These are phyloP conservation scores for Entoloma clypeatum DNA, from an alignment of 1,284 basidiomycete genomes.

Conservation along the genomic window DNA sequence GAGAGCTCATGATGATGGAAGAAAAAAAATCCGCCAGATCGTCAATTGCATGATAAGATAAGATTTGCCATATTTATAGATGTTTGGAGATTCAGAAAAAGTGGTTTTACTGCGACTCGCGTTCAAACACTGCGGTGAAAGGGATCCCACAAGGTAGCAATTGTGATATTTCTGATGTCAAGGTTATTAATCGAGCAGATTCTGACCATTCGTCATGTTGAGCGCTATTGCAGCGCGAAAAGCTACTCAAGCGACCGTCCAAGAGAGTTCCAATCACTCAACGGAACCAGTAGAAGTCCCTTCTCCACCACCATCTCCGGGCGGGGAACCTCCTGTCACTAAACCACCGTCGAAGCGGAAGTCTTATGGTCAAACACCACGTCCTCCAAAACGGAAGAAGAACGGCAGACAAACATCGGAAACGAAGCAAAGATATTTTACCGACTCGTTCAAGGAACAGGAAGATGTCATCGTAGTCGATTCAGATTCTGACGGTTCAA, in stretches of 20 bases:
- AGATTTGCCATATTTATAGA: slow-evolving; percentile 13
- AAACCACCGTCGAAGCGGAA: slow-evolving; percentile 26
- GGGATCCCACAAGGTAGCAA: no score
- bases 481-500: slow-evolving; percentile 31
- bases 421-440: slow-evolving; percentile 31
- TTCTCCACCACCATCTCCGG: slow-evolving; percentile 15
- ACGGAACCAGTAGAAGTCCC: slow-evolving; percentile 15
- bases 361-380: slow-evolving; percentile 22
- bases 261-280: slow-evolving; percentile 3
- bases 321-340: slow-evolving; percentile 18
- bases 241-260: slow-evolving; percentile 36
- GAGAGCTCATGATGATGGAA: slow-evolving; percentile 13
- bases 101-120: no score
- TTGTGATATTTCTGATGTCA: no score
- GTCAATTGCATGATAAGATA: slow-evolving; percentile 14
- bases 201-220: slow-evolving; percentile 50
- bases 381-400: slow-evolving; percentile 28
- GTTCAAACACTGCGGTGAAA: no score
- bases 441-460: slow-evolving; percentile 28
- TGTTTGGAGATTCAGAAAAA: no score
- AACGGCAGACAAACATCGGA: slow-evolving; percentile 22
- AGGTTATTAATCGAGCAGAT: no score
- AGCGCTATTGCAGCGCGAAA: slow-evolving; percentile 61
- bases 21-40: neutral
- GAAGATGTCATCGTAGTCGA: slow-evolving; percentile 38